Conservation (phyloP, 2,329 filamentous ascomycete genomes). For the Tolypocladium cylindrosporum region DNA sequence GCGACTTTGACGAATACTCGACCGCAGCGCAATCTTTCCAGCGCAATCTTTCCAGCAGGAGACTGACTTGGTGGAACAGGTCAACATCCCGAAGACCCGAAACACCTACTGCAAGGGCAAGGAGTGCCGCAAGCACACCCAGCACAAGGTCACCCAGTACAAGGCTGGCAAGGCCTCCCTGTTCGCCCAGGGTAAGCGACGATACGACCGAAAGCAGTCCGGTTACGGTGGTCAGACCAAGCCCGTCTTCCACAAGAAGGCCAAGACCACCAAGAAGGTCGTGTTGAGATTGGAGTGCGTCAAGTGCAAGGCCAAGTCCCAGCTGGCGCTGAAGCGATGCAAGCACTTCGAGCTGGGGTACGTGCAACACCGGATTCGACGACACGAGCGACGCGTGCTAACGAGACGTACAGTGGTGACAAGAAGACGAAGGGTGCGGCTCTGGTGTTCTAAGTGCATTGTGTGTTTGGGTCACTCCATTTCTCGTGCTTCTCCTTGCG, state of each 20-base stretch:
- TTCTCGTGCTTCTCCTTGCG: conserved; percentile 33
- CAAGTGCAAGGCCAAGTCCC: conserved; percentile 94
- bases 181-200: conserved; percentile 98
- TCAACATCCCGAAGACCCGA: conserved; percentile 97
- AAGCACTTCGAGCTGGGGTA: conserved; percentile 99
- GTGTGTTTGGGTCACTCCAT: conserved; percentile 32
- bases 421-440: conserved; percentile 99
- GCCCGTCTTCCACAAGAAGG: conserved; percentile 99
- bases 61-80: conserved; percentile 43
- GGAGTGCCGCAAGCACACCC: conserved; percentile 84
- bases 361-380: conserved; percentile 26
- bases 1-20: conserved; percentile 1
- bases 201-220: conserved; percentile 98
- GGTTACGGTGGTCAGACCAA: conserved; percentile 99
- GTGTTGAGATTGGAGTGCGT: conserved; percentile 98
- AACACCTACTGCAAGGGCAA: conserved; percentile 97
- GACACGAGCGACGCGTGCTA: conserved; percentile 18
- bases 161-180: conserved; percentile 94
- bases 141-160: conserved; percentile 94
- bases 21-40: neutral
- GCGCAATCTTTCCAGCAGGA: neutral
- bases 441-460: conserved; percentile 88
- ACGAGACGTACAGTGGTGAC: conserved; percentile 68
- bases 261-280: conserved; percentile 99
- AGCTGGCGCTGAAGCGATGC: conserved; percentile 98